Base-by-base conservation (phyloP, 2,329 filamentous ascomycete genomes). In the Venturia asperata region DNA sequence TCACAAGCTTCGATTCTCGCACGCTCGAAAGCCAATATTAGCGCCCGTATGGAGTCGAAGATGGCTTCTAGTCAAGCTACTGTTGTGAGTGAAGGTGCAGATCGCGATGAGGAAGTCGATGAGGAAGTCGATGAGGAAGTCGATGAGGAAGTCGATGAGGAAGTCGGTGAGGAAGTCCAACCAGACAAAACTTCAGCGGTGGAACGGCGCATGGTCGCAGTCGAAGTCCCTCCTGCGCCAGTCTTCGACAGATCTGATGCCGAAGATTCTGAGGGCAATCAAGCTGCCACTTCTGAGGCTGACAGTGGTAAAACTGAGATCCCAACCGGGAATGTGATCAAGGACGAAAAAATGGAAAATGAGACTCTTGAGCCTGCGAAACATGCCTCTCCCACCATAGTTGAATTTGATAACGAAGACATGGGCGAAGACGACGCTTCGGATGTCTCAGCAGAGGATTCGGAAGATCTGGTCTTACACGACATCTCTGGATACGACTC, bases 21-120 rank as follows among this genome's bases (percentile, higher is more conserved):
- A 37, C 52, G 15, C 30, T 58, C 52, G 30, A 58, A 58, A 58
- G 52, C 52, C 30, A 58, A 58, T 21, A 58, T 58, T 15, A 58
- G 37, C 15, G 27, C 52, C 27, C 52, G 52, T 37, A 37, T 34
- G 27, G 11, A 30, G 15, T 15, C 49, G 15, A 34, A 34, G 10
- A 55, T 34, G 52, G 30, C 52, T 34, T 58, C 15, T 15, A 39
- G 52, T 37, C 52, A 37, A 24, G 52, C 52, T 3, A 58, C 30
- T 37, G 37, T 27, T 34, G 30, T 27, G 7, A 58, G 30, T 15
- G 17, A 58, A 37, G 27, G 10, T n/a, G 10, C 30, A 3, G 30
- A 19, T 37, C 27, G 6, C 11, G 49, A 56, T 7, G 10, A 37
- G 27, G 13, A 17, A n/a, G n/a, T n/a, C 27, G 30, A 19, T 4